phyloP scores from a whole-genome alignment of 768 basidiomycete species.

The Gloeostereum incarnatum region DNA sequence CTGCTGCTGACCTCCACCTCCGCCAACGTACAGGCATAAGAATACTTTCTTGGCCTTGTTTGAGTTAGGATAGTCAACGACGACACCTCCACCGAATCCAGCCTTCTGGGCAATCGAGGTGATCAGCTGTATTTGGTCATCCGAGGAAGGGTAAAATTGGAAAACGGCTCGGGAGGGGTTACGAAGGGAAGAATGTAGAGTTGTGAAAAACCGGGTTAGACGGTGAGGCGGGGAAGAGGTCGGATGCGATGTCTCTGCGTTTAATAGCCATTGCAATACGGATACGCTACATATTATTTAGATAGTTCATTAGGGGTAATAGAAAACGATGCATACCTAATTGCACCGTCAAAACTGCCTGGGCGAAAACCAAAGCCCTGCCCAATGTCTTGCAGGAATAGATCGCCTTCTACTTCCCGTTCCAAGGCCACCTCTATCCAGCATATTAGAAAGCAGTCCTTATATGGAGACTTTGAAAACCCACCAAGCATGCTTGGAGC shows the following conservation, averaged over 20 bases:
- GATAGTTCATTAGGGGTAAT: slow-evolving; percentile 2
- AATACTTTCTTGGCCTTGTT: slow-evolving; percentile 95
- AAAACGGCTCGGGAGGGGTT: slow-evolving; percentile 82
- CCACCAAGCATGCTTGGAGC: slow-evolving; percentile 94
- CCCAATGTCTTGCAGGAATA: slow-evolving; percentile 96
- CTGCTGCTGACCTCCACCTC: slow-evolving; percentile 53
- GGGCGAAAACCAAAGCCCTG: slow-evolving; percentile 97
- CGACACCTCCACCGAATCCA: slow-evolving; percentile 93
- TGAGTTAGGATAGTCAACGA: slow-evolving; percentile 96
- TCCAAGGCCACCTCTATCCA: slow-evolving; percentile 85
- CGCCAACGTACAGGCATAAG: slow-evolving; percentile 85
- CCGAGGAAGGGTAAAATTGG: slow-evolving; percentile 95
- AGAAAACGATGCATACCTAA: slow-evolving; percentile 50
- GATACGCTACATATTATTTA: slow-evolving; percentile 81
- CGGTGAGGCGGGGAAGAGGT: slow-evolving; percentile 86
- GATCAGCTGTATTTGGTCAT: slow-evolving; percentile 95
- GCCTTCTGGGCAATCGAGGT: slow-evolving; percentile 89
- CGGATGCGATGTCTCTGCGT: slow-evolving; percentile 87
- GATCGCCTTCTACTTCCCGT: slow-evolving; percentile 90
- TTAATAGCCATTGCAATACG: slow-evolving; percentile 97
- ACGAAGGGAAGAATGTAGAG: slow-evolving; percentile 76
- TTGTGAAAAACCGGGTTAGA: slow-evolving; percentile 85
- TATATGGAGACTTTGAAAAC: neutral
- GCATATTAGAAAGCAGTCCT: slow-evolving; percentile 1
- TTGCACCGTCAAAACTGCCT: slow-evolving; percentile 95